These are phyloP conservation scores for Leccinum rimulosum DNA, from an alignment of 768 basidiomycete species.

Conservation along the genomic window DNA sequence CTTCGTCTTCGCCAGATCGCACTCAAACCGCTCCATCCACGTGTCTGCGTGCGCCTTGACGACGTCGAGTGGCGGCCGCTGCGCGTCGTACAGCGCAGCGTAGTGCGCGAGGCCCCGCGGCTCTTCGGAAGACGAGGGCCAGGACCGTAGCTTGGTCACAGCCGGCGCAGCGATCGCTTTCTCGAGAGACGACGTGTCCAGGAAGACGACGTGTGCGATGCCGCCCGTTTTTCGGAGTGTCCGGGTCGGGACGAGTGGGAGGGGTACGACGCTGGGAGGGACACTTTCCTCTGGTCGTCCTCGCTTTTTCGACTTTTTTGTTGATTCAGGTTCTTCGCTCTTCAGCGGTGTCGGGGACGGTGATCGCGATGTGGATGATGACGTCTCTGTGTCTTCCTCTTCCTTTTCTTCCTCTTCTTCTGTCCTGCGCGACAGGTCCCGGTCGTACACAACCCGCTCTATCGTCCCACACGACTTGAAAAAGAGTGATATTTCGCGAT, in stretches of 20 bases:
- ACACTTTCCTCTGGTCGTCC: constrained; percentile 24
- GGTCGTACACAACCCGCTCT: constrained; percentile 69
- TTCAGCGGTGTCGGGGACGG: background rate
- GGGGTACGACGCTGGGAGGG: constrained; percentile 55
- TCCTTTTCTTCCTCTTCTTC: constrained; percentile 30
- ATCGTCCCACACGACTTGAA: constrained; percentile 78
- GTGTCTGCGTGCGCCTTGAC: constrained; percentile 81
- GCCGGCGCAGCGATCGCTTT: constrained; percentile 54
- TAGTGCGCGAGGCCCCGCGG: constrained; percentile 77
- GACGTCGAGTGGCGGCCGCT: constrained; percentile 72
- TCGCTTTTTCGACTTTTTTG: constrained; percentile 28
- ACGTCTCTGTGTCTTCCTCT: background rate
- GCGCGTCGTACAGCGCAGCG: constrained; percentile 52
- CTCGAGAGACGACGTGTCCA: constrained; percentile 69
- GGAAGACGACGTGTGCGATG: constrained; percentile 68
- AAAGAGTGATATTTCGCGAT: constrained; percentile 72
- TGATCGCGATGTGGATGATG: background rate
- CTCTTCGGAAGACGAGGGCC: constrained; percentile 64
- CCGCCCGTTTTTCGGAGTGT: constrained; percentile 59
- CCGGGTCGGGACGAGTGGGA: constrained; percentile 56
- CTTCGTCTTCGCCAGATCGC: constrained; percentile 50
- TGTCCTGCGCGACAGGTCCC: constrained; percentile 34
- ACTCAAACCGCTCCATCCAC: constrained; percentile 74
- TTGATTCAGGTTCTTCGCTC: constrained; percentile 20
- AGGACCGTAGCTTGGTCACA: constrained; percentile 36